Evolutionary conservation across 345 rosid genomes (phyloP).

Genomic region (Abelmoschus esculentus): DNA sequence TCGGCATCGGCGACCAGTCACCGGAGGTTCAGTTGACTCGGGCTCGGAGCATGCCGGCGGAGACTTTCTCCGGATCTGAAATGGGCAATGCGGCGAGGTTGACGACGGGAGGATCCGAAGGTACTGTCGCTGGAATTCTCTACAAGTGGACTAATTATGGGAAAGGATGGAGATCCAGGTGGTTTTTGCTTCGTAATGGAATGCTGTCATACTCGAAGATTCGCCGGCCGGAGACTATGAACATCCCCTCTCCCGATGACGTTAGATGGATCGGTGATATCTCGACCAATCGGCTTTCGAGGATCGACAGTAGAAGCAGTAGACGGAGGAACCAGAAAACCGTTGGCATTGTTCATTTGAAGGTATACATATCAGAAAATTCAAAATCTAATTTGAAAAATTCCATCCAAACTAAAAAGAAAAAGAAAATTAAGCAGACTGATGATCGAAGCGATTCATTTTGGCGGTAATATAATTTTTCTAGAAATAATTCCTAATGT

Average conservation of each 20-base stretch:
- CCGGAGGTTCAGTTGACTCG: slow-evolving; percentile 49
- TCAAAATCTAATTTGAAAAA: neutral
- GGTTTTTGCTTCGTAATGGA: slow-evolving; percentile 77
- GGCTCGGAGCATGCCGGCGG: slow-evolving; percentile 45
- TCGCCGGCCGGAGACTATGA: slow-evolving; percentile 56
- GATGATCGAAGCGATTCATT: neutral
- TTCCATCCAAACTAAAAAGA: neutral
- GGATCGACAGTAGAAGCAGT: slow-evolving; percentile 48
- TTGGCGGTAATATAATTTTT: slow-evolving; percentile 18
- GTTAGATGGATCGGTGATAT: slow-evolving; percentile 73
- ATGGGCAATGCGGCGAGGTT: neutral
- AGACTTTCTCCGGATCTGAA: neutral
- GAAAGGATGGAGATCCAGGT: slow-evolving; percentile 93
- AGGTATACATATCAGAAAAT: slow-evolving; percentile 38
- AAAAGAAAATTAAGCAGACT: too few species aligned
- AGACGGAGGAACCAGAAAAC: slow-evolving; percentile 53
- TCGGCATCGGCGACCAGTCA: slow-evolving; percentile 50
- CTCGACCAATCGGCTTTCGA: slow-evolving; percentile 44
- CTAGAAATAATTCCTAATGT: slow-evolving; percentile 11
- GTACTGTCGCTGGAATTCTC: slow-evolving; percentile 72
- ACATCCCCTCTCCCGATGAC: slow-evolving; percentile 41
- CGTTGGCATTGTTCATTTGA: slow-evolving; percentile 77
- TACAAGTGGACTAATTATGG: slow-evolving; percentile 98
- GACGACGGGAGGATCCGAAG: slow-evolving; percentile 45
- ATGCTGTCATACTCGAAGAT: slow-evolving; percentile 77